phyloP scores from a whole-genome alignment of 495 filamentous ascomycete genomes.

The Penicillium atrosanguineum region DNA sequence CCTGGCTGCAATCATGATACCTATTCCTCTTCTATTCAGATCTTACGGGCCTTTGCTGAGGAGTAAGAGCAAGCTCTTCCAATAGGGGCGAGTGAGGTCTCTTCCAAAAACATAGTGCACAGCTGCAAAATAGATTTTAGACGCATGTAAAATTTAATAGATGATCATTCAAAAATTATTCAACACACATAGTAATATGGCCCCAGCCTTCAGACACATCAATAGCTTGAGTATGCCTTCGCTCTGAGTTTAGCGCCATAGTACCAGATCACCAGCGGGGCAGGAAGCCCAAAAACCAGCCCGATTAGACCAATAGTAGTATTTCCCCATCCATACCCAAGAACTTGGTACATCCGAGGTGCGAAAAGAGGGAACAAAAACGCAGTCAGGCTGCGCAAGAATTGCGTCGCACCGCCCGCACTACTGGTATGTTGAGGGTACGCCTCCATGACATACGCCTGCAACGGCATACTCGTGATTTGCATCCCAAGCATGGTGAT shows the following conservation, averaged over 20 bases:
- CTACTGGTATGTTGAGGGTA: slow-evolving; percentile 16
- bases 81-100: background rate
- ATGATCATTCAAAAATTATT: too few relatives aligned
- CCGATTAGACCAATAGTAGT: slow-evolving; percentile 16
- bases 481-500: slow-evolving; percentile 14
- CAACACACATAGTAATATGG: too few relatives aligned
- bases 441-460: slow-evolving; percentile 17
- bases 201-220: background rate
- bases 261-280: slow-evolving; percentile 14
- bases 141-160: too few relatives aligned
- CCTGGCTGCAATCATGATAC: slow-evolving; percentile 66
- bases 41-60: slow-evolving; percentile 35
- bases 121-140: too few relatives aligned
- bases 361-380: slow-evolving; percentile 53
- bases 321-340: slow-evolving; percentile 61
- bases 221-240: slow-evolving; percentile 2
- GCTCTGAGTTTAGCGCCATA: slow-evolving; percentile 13
- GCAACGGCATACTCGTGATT: slow-evolving; percentile 13
- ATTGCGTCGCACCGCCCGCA: slow-evolving; percentile 13
- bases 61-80: slow-evolving; percentile 29
- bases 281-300: slow-evolving; percentile 12
- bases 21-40: slow-evolving; percentile 57
- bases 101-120: too few relatives aligned
- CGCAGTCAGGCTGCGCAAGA: slow-evolving; percentile 15
- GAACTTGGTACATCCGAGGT: slow-evolving; percentile 50